Percentiles rank a stretch among this genome's conserved stretches.
Conservation (phyloP, 139 green algal species). For the Chlamydomonas eustigma region DNA sequence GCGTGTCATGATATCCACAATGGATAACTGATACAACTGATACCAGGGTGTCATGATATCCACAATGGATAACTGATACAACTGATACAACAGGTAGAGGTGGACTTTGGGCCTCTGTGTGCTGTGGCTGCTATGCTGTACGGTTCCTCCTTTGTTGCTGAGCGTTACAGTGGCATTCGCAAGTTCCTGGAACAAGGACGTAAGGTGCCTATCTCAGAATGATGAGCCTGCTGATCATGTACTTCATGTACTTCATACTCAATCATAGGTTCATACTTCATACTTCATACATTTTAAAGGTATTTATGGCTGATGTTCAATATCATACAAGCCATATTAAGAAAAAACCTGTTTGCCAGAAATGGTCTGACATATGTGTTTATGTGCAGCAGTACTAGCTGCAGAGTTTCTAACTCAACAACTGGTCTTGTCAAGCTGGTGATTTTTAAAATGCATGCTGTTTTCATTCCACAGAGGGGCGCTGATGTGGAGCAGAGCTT, state of each 20-base stretch:
- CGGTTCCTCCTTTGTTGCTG: constrained; percentile 68
- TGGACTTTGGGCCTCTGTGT: constrained; percentile 68
- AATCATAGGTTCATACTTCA: no score
- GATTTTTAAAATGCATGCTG: constrained; percentile 4
- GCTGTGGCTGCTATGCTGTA: constrained; percentile 64
- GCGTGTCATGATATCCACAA: no score
- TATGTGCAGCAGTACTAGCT: no score
- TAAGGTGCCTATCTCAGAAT: constrained; percentile 1
- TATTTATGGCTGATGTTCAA: no score
- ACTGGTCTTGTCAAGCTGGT: no score
- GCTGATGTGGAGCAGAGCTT: constrained; percentile 18
- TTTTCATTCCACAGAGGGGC: background rate
- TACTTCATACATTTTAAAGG: no score
- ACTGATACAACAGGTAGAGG: constrained; percentile 16
- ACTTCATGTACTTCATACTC: background rate
- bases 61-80: background rate
- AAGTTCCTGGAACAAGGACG: constrained; percentile 53
- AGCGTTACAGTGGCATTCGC: constrained; percentile 68
- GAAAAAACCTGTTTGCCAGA: no score
- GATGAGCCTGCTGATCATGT: background rate
- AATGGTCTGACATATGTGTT: no score
- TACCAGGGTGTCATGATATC: no score
- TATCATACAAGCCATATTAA: no score
- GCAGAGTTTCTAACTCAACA: no score
- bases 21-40: background rate